Evolutionary conservation across 1,284 basidiomycete genomes (phyloP), one percentile per base, ranked within the genome.

Genomic region (Puccinia horiana): DNA sequence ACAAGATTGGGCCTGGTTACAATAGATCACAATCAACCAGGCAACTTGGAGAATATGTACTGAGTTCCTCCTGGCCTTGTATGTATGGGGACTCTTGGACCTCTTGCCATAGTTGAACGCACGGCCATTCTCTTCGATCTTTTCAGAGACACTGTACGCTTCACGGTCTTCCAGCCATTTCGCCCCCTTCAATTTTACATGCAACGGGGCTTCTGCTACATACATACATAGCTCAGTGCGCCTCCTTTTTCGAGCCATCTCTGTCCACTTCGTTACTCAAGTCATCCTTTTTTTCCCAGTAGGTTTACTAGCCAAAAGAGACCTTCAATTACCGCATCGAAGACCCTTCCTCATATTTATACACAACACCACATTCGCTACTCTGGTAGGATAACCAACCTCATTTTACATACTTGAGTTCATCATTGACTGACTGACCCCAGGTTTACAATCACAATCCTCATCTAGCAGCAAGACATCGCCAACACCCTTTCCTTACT

Each of bases 171-270:
- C 56, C 56, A 58, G 56, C n/a, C 56, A 58, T 29, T 58, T 32
- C 58, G 23, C 58, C 58, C 58, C 58, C 58, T 61, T 61, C 58
- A 61, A n/a, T 61, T 61, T n/a, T n/a, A 52, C 14, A 20, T 52
- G 5, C n/a, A 58, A 58, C 56, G 29, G 56, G 56, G 56, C 29
- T 58, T 32, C 56, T 58, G 20, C 20, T 58, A n/a, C n/a, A n/a
- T n/a, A n/a, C n/a, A n/a, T n/a, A n/a, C n/a, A n/a, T n/a, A n/a
- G n/a, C n/a, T n/a, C 56, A 29, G n/a, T 61, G 29, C 58, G 58
- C 58, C 58, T 35, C 58, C 8, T 20, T 61, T 16, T 35, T 12
- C 58, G 14, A 32, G 58, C 58, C 58, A 26, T 14, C 58, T 35
- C 18, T 9, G 18, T 32, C 18, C 58, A 32, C 58, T 35, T 61